Evolutionary conservation across 2,329 filamentous ascomycete species (phyloP), one percentile per base, ranked within the genome.

Genomic region (Chaetomium olivaceum): DNA sequence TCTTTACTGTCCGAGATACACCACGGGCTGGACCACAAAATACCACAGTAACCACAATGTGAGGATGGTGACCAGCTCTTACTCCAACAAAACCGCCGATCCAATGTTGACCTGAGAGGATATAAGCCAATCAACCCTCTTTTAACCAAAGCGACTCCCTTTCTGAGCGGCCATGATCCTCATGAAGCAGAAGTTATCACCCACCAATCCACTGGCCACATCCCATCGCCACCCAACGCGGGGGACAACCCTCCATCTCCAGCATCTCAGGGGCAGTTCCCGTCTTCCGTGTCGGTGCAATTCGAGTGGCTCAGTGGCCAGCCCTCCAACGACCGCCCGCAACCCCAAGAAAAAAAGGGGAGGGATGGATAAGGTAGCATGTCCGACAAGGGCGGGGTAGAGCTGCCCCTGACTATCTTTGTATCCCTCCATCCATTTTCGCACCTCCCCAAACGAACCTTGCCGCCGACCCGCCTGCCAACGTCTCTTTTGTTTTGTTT

Each of bases 301-400:
- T 25, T 12, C 23, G 52, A 36, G 52, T 56, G 29, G 52, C 16
- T 23, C 29, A 36, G 52, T 56, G 29, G 52, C 16, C 29, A 56
- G 27, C 27, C 27, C 27, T 29, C 27, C 27, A 29, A 29, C 27
- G n/a, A n/a, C n/a, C n/a, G 27, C 27, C 27, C 27, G 27, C 14
- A 55, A 36, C 21, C n/a, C 25, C 25, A 55, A 33, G 52, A 55
- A 57, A 55, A 57, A 39, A 39, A 43, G 39, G 54, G 54, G 19
- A 50, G 43, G 46, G 27, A 60, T 60, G 16, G 19, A 43, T 43
- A 43, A 43, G 19, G 27, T 21, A 6, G 57, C 27, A 16, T 60
- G 58, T 51, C 46, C 33, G 25, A 51, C 27, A 3, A 51, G 14
- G 43, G 58, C 58, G 58, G 58, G 58, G 58, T 60, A 60, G n/a